A percentile compares a stretch with the other conserved stretches of the same genome.
Evolutionary conservation across 495 filamentous ascomycete genomes (phyloP).

Genomic region (Collariella sp.): DNA sequence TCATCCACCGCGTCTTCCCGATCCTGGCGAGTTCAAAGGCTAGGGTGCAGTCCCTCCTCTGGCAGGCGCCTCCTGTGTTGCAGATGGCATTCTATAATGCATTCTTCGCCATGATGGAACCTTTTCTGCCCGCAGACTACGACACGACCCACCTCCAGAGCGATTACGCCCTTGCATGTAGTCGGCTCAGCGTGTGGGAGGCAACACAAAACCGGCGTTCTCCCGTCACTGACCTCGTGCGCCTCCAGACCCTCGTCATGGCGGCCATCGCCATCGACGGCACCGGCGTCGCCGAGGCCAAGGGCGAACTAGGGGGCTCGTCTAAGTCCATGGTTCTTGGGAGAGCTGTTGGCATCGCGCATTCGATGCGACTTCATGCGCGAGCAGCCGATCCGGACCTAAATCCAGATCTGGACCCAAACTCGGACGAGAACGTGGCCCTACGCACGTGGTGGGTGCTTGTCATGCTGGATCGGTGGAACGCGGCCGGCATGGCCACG

Average conservation of each 20-base stretch:
- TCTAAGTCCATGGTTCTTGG: slow-evolving; percentile 40
- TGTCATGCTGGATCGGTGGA: slow-evolving; percentile 66
- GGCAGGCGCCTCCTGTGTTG: slow-evolving; percentile 49
- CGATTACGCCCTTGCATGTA: slow-evolving; percentile 38
- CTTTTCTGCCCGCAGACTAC: slow-evolving; percentile 46
- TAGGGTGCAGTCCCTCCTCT: slow-evolving; percentile 51
- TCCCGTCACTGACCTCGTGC: slow-evolving; percentile 46
- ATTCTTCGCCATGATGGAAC: slow-evolving; percentile 52
- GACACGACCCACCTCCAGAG: slow-evolving; percentile 27
- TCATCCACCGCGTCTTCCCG: slow-evolving; percentile 67
- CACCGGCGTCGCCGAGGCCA: slow-evolving; percentile 26
- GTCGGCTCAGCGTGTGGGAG: slow-evolving; percentile 47
- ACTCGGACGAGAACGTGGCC: slow-evolving; percentile 62
- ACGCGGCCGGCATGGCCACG: slow-evolving; percentile 56
- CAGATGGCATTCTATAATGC: slow-evolving; percentile 67
- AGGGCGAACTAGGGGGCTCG: slow-evolving; percentile 25
- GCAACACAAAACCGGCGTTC: slow-evolving; percentile 39
- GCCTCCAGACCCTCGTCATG: slow-evolving; percentile 55
- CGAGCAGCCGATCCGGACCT: slow-evolving; percentile 21
- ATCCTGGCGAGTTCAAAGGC: slow-evolving; percentile 60
- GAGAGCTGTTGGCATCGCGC: slow-evolving; percentile 51
- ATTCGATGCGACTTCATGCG: slow-evolving; percentile 48
- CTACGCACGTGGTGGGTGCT: slow-evolving; percentile 69
- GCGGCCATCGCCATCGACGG: slow-evolving; percentile 53
- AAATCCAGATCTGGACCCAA: slow-evolving; percentile 42